Percentiles rank a stretch among this genome's conserved stretches.
These are phyloP conservation scores for Arachnomyces sp. DNA, from an alignment of 2,329 filamentous ascomycete genomes.

Conservation along the genomic window DNA sequence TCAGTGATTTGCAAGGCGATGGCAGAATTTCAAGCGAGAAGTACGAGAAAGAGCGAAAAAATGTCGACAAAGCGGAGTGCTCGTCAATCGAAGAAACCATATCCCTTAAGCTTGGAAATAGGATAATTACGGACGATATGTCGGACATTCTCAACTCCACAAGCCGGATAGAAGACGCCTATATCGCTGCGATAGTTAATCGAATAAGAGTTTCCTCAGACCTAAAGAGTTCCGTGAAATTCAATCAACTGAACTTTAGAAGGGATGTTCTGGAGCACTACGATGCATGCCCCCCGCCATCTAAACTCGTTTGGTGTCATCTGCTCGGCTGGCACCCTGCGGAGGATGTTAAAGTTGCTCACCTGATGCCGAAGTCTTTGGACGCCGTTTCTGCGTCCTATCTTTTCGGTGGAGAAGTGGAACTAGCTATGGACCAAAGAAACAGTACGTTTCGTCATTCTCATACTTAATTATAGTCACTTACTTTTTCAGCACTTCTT, in stretches of 20 bases:
- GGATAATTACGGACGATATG: too few species aligned
- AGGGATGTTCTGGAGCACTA: not conserved
- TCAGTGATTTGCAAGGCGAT: too few species aligned
- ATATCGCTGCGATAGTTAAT: too few species aligned
- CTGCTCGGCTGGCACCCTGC: constrained; percentile 3
- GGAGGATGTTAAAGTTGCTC: constrained; percentile 11
- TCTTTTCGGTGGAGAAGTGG: constrained; percentile 14
- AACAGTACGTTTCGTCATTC: constrained; percentile 10
- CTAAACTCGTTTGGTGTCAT: constrained; percentile 7
- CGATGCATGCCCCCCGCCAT: constrained; percentile 1
- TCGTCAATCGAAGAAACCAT: too few species aligned
- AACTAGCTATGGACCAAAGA: constrained; percentile 9
- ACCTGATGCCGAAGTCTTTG: constrained; percentile 14
- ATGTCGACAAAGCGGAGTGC: too few species aligned
- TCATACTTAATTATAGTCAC: not conserved
- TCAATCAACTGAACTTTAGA: constrained; percentile 2
- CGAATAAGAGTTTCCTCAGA: constrained; percentile 1
- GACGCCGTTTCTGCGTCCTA: constrained; percentile 9
- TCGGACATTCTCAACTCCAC: too few species aligned
- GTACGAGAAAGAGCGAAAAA: too few species aligned
- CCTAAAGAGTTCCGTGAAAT: constrained; percentile 4
- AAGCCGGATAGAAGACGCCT: too few species aligned
- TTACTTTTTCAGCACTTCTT: constrained; percentile 6
- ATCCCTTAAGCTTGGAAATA: too few species aligned
- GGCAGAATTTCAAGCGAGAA: too few species aligned